Conservation (phyloP, 805 yeast genomes). For the Wickerhamiella lipophila region DNA sequence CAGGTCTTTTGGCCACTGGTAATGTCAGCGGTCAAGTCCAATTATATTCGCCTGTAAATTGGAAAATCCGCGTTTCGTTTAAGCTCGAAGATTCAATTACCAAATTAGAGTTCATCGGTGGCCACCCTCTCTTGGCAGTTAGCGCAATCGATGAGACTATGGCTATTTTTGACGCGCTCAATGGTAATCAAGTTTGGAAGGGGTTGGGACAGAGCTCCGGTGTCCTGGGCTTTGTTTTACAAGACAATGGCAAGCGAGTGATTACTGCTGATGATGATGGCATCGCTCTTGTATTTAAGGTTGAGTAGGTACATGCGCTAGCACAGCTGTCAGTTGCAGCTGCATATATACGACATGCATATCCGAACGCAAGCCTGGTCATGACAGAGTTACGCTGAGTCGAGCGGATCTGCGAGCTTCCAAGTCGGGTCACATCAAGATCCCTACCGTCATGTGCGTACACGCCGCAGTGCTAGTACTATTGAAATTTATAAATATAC, state of each 20-base stretch:
- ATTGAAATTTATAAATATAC: neutral
- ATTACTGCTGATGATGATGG: conserved; percentile 97
- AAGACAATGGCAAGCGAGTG: conserved; percentile 52
- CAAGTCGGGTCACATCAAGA: no score
- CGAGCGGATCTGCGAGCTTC: no score
- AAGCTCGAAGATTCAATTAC: conserved; percentile 75
- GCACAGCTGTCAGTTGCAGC: no score
- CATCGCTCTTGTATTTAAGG: conserved; percentile 60
- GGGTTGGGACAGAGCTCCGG: conserved; percentile 94
- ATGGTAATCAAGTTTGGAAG: conserved; percentile 61
- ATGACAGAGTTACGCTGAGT: no score
- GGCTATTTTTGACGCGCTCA: conserved; percentile 79
- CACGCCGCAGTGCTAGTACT: no score
- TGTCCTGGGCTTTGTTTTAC: conserved; percentile 67
- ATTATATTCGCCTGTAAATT: conserved; percentile 68
- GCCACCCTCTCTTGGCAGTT: conserved; percentile 40
- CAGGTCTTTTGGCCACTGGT: conserved; percentile 69
- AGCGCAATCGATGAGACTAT: conserved; percentile 77
- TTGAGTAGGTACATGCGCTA: conserved; percentile 2
- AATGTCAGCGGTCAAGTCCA: conserved; percentile 78
- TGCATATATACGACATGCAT: no score
- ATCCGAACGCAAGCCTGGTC: no score
- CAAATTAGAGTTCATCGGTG: conserved; percentile 49
- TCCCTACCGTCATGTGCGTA: no score
- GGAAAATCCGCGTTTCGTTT: conserved; percentile 70